phyloP scores from a whole-genome alignment of 805 yeast species.

The Limtongia smithiae region DNA sequence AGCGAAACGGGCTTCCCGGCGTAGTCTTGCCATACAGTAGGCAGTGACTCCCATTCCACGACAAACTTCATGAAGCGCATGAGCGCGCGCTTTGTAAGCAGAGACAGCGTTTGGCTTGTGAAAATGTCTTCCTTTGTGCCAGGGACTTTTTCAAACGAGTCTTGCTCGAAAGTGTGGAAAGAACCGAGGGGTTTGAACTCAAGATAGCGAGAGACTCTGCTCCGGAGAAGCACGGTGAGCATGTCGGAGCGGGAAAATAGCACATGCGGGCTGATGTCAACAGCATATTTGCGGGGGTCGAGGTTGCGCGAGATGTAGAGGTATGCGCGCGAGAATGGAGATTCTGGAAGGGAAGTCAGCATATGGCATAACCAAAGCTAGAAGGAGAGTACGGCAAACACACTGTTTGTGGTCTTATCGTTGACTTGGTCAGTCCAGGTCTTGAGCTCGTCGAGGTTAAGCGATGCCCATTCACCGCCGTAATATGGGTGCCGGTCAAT shows the following conservation, averaged over 20 bases:
- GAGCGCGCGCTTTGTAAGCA: conserved; percentile 72
- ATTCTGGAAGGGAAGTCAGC: background rate
- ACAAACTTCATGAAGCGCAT: conserved; percentile 93
- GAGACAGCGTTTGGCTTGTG: conserved; percentile 74
- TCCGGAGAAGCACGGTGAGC: conserved; percentile 68
- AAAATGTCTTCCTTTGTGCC: conserved; percentile 90
- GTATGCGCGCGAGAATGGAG: conserved; percentile 60
- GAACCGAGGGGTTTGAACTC: conserved; percentile 86
- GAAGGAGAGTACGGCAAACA: conserved; percentile 7
- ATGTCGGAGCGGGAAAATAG: conserved; percentile 89
- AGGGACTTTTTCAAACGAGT: conserved; percentile 78
- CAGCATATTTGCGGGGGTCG: conserved; percentile 71
- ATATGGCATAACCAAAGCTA: background rate
- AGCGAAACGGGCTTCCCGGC: conserved; percentile 53
- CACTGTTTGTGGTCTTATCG: conserved; percentile 23
- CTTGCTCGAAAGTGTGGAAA: conserved; percentile 93
- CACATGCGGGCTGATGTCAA: conserved; percentile 82
- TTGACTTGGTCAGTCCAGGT: conserved; percentile 75
- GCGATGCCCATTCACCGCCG: conserved; percentile 83
- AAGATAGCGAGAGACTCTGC: conserved; percentile 84
- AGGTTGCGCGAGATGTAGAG: conserved; percentile 71
- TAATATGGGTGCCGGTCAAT: conserved; percentile 80
- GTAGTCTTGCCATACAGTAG: conserved; percentile 55
- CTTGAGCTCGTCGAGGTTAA: conserved; percentile 80
- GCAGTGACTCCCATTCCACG: conserved; percentile 60